Percentiles rank a stretch among this genome's conserved stretches.
phyloP scores from a whole-genome alignment of 2,329 filamentous ascomycete genomes.

The Dryadomyces quercus-mongolicae region DNA sequence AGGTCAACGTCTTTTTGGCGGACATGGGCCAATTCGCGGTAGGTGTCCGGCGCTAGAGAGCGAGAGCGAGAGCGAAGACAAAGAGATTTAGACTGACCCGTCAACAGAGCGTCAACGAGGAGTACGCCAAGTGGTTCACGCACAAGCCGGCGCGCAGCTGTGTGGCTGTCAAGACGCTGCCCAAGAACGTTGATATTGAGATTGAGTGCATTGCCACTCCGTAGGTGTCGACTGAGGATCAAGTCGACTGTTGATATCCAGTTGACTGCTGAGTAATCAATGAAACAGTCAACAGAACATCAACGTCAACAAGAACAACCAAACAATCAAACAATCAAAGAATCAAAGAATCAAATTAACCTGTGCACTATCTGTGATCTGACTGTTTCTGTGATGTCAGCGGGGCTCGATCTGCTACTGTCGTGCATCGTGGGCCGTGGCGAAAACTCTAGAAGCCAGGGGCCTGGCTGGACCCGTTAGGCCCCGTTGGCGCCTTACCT shows the following conservation, averaged over 20 bases:
- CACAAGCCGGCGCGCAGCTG: conserved; percentile 83
- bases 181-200: conserved; percentile 77
- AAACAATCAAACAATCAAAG: neutral
- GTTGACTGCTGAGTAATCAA: neutral
- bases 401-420: too few relatives aligned
- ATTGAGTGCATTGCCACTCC: conserved; percentile 78
- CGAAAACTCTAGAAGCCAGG: too few relatives aligned
- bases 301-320: neutral
- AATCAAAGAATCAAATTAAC: neutral
- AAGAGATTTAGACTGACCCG: neutral
- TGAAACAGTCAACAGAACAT: neutral
- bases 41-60: conserved; percentile 15
- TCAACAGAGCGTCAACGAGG: conserved; percentile 60
- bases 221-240: conserved; percentile 18
- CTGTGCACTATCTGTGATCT: too few relatives aligned
- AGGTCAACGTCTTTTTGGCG: conserved; percentile 82
- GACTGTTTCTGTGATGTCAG: neutral
- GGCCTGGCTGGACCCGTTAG: too few relatives aligned
- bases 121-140: conserved; percentile 72
- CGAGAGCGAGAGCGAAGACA: neutral
- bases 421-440: too few relatives aligned
- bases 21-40: conserved; percentile 81
- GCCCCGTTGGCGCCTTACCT: too few relatives aligned
- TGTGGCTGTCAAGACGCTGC: conserved; percentile 79
- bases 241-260: neutral